Evolutionary conservation across 805 yeast species (phyloP), one percentile per base, ranked within the genome.

Genomic region (Kuraishia molischiana): DNA sequence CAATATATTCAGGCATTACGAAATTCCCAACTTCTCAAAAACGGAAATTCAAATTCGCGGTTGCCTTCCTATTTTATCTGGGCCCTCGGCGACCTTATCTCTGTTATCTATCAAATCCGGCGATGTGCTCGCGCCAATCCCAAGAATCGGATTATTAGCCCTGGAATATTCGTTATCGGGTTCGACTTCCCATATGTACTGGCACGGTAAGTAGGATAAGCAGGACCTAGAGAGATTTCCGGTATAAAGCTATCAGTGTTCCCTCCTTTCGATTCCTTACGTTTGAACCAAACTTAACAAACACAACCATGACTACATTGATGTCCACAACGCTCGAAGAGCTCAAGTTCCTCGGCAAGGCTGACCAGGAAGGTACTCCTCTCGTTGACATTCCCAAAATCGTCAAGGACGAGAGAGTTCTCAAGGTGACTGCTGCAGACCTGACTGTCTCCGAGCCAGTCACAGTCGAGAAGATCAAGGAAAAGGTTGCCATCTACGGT

Each of bases 401-500:
- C 26, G 26, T 22, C 18, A 31, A 31, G 18, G 34, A 31, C 34
- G 20, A 18, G 17, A 31, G 34, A 31, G 15, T 13, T 14, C 14
- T 31, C 8, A 31, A 31, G 13, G 34, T 19, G 18, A 14, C 18
- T 14, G 24, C 20, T 19, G 39, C 19, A 13, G 39, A 37, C 21
- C 20, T 37, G 24, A 18, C 24, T 13, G 36, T 37, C 11, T 20
- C 20, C 19, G 39, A 37, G 14, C 39, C 39, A 3, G 36, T 37
- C 17, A 37, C 39, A 9, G 24, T 34, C 4, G 39, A 37, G 32
- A 37, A 37, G 30, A 32, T 37, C 19, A 24, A 19, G 15, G 31
- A 21, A 1, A 50, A 48, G 18, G 34, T 52, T 18, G 47, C 50
- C 36, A 47, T 35, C 13, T 49, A 48, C 19, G 56, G 56, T n/a